Base-by-base conservation (phyloP, 2,329 filamentous ascomycete genomes). In the Alternaria tenuissima region DNA sequence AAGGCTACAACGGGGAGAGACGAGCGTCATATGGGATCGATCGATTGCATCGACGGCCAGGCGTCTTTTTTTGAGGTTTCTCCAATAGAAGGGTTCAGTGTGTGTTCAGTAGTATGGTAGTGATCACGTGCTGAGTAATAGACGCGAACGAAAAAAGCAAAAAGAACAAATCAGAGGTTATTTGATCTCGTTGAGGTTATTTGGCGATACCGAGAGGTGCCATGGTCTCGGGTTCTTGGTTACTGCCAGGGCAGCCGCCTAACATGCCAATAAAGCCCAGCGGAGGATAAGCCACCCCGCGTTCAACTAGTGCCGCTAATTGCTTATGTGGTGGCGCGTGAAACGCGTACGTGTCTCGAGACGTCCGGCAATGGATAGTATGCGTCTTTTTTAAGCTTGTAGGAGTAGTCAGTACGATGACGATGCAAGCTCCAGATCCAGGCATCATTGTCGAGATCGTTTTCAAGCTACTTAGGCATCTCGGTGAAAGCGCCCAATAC, bases 281-380 rank as follows among this genome's bases (percentile, higher is more conserved):
- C 46, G 46, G 46, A 49, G 46, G 30, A 24, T 12, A 24, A 22
- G 30, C 46, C 46, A 49, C 30, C 22, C 30, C 46, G 32, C 46
- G 14, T 36, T 18, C 14, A 49, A 32, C 46, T 49, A 49, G 22
- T 49, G 46, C 46, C 32, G 20, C 46, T 49, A 49, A 49, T 34
- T 49, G 46, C 46, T 49, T 49, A 49, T 26, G 4, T 49, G 14
- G 46, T 36, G 46, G 14, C 30, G 20, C 32, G 7, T 49, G 46
- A 49, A 36, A 49, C 46, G 46, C 46, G 46, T 49, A 49, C 46
- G 46, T 49, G 34, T 26, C 20, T 36, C 32, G 4, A 49, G 20
- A 14, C 20, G 20, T 36, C 11, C 14, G 24, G 30, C 20, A 36
- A 34, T 24, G 20, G 4, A 12, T 20, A 49, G 32, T 26, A n/a